Evolutionary conservation across 345 rosid species (phyloP).

Genomic region (Corymbia maculata): DNA sequence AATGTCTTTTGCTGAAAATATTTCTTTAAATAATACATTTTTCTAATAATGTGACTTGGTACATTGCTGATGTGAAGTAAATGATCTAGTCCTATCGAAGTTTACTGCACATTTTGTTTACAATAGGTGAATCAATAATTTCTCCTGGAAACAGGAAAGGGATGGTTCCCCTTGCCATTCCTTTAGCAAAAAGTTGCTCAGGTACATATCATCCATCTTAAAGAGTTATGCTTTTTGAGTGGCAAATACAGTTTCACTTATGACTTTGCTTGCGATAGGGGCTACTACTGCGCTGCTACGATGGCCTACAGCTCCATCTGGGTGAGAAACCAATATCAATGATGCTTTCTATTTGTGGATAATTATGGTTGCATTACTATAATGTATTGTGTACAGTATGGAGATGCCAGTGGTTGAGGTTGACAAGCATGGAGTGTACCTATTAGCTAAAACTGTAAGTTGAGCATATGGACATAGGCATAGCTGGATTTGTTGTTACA

Average conservation of each 20-base stretch:
- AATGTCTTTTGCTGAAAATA: not conserved
- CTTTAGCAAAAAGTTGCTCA: constrained; percentile 57
- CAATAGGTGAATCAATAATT: constrained; percentile 52
- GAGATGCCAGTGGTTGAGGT: constrained; percentile 97
- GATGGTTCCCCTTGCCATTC: constrained; percentile 63
- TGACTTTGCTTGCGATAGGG: constrained; percentile 25
- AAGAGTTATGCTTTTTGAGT: not conserved
- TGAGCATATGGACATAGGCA: constrained; percentile 10
- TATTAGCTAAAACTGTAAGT: constrained; percentile 76
- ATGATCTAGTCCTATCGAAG: not conserved
- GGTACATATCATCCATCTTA: constrained; percentile 19
- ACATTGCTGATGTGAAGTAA: not conserved
- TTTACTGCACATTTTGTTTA: not conserved
- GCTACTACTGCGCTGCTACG: constrained; percentile 68
- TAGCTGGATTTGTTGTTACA: not conserved
- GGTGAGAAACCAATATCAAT: constrained; percentile 28
- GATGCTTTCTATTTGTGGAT: not conserved
- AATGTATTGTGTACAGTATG: constrained; percentile 30
- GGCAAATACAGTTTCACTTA: not conserved
- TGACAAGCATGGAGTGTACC: constrained; percentile 80
- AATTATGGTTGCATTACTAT: not conserved
- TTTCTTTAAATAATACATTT: not conserved
- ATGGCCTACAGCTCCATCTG: constrained; percentile 94
- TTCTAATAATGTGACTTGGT: not conserved
- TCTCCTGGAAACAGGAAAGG: constrained; percentile 79